Evolutionary conservation across 208 protist species (phyloP).

Genomic region (Naegleria gruberi): DNA sequence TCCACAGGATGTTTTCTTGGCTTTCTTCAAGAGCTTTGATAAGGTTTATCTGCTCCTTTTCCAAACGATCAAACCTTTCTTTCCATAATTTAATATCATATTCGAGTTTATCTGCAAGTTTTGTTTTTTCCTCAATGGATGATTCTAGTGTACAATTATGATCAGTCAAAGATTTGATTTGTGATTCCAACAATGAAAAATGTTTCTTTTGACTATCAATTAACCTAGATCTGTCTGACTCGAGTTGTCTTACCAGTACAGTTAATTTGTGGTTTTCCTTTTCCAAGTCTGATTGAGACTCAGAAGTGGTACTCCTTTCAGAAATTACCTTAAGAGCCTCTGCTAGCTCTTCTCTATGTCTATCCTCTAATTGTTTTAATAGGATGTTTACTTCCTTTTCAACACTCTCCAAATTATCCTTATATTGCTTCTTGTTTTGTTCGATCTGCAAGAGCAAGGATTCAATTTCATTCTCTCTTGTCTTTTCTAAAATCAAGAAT

Average conservation of each 20-base stretch:
- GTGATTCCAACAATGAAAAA: not conserved
- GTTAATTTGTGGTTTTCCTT: not conserved
- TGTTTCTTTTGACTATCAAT: not conserved
- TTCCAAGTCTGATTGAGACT: not conserved
- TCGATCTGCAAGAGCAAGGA: not conserved
- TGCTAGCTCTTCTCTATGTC: not conserved
- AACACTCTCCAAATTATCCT: not conserved
- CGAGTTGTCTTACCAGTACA: not conserved
- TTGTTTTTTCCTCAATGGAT: not conserved
- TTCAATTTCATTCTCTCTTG: not conserved
- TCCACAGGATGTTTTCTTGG: not conserved
- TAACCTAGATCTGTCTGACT: not conserved
- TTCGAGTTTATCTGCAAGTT: not conserved
- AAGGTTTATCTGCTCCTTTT: not conserved
- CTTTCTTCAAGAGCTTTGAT: not conserved
- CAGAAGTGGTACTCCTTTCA: not conserved
- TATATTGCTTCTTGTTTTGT: not conserved
- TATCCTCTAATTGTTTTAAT: not conserved
- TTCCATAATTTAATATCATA: not conserved
- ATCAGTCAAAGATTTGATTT: not conserved
- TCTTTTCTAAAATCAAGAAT: not conserved
- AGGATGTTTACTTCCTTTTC: not conserved
- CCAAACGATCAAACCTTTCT: not conserved
- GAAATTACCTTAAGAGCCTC: not conserved
- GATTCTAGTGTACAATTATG: not conserved